Percentiles rank a stretch among this genome's conserved stretches.
Evolutionary conservation across 2,329 filamentous ascomycete genomes (phyloP).

Genomic region (Dactylellina haptotyla): DNA sequence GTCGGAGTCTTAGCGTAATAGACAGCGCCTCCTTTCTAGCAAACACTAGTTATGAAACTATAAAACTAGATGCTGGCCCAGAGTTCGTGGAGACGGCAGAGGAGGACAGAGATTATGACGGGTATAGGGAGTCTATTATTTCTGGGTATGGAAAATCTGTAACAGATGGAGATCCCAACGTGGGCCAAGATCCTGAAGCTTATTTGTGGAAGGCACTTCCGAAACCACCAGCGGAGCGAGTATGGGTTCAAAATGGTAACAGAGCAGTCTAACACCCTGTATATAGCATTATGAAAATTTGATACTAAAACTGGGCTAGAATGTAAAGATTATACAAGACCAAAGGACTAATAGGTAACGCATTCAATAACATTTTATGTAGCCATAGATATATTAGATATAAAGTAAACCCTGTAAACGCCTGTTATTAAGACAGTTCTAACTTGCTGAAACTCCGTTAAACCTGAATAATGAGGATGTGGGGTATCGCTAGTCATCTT

Average conservation of each 20-base stretch:
- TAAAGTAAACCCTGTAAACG: no score
- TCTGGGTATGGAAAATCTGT: conserved; percentile 7
- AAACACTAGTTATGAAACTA: conserved; percentile 17
- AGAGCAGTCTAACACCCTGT: background rate
- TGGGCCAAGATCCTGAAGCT: conserved; percentile 3
- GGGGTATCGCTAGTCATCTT: conserved; percentile 30
- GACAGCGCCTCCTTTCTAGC: background rate
- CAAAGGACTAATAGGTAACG: no score
- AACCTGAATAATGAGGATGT: background rate
- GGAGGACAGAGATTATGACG: conserved; percentile 2
- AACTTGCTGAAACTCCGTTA: background rate
- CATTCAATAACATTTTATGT: no score
- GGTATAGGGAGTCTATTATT: conserved; percentile 35
- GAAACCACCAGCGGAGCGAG: conserved; percentile 21
- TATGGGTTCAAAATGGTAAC: background rate
- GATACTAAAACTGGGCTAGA: no score
- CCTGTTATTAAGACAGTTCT: no score
- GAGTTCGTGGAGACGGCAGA: background rate
- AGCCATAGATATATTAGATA: no score
- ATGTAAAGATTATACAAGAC: no score
- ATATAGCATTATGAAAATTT: no score
- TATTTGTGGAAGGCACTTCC: conserved; percentile 45
- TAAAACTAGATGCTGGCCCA: background rate
- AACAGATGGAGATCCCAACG: background rate
- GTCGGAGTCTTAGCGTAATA: background rate